Evolutionary conservation across 768 basidiomycete species (phyloP), one percentile per base, ranked within the genome.

Genomic region (Suillus placidus): DNA sequence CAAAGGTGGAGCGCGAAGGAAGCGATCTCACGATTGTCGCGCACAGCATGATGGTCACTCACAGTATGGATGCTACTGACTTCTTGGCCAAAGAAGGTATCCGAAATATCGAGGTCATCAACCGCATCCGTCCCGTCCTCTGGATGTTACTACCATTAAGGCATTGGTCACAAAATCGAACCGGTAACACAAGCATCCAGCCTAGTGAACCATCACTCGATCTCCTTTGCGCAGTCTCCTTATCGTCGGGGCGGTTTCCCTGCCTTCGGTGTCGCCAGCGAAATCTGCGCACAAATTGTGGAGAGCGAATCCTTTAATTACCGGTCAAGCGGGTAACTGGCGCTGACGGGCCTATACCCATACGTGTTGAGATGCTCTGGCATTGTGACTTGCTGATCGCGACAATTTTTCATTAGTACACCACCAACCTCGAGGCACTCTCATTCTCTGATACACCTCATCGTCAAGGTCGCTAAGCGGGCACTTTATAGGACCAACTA

Each of bases 241-340:
- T 62, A 92, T 92, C 65, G 95, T 95, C 60, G 97, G 80, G 97
- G 97, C 78, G 97, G 97, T 47, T 99, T 97, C 94, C 97, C 97
- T 43, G 89, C 87, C 54, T 99, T 98, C 78, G 94, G 97, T 82
- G 96, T 99, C 63, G 97, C 96, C 69, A 96, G 95, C 71, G 97
- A 99, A 80, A 97, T 99, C 73, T 94, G 93, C 71, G 97, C 97
- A 14, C 95, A 98, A 79, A 94, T 99, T 71, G 85, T 96, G 64
- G 97, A 99, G 84, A 94, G 93, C 71, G 94, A 97, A 73, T 96
- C 95, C 2, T 99, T 96, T 76, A 95, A 98, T 81, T 97, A 94
- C 82, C 97, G 18, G 93, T 98, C 62, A 97, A 99, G 84, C 90
- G 97, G 68, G 84, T 99, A 68, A 99, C 96, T 67, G 97, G 97